Evolutionary conservation across 2,329 filamentous ascomycete genomes (phyloP).

Genomic region (Aspergillus vadensis): DNA sequence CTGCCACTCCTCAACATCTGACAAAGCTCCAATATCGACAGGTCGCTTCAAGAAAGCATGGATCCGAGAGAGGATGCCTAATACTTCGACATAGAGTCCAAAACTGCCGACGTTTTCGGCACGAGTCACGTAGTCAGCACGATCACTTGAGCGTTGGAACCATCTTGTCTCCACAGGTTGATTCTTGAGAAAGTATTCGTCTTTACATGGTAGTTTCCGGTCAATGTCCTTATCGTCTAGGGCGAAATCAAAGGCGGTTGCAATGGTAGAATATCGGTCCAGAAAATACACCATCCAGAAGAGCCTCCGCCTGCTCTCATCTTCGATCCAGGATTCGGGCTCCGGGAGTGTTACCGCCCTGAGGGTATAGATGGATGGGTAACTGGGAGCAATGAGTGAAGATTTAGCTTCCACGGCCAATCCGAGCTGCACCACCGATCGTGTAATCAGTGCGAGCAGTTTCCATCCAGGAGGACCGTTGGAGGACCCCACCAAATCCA

Average conservation of each 20-base stretch:
- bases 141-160: constrained; percentile 62
- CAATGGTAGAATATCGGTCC: constrained; percentile 85
- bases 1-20: constrained; percentile 89
- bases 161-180: constrained; percentile 81
- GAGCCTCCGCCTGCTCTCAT: constrained; percentile 78
- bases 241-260: constrained; percentile 89
- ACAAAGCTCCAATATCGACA: constrained; percentile 80
- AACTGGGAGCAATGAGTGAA: constrained; percentile 73
- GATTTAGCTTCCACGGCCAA: constrained; percentile 81
- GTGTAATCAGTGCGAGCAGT: constrained; percentile 81
- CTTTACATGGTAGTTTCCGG: constrained; percentile 79
- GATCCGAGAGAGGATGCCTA: constrained; percentile 83
- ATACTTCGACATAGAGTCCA: constrained; percentile 85
- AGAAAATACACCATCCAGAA: constrained; percentile 96
- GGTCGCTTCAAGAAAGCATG: constrained; percentile 87
- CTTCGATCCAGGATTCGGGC: constrained; percentile 81
- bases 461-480: constrained; percentile 94
- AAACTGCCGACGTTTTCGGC: constrained; percentile 85
- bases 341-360: constrained; percentile 83
- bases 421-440: constrained; percentile 84
- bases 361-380: constrained; percentile 85
- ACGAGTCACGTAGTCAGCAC: constrained; percentile 65
- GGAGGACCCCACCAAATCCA: constrained; percentile 81
- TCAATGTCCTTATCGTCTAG: constrained; percentile 89
- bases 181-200: constrained; percentile 83